Evolutionary conservation across 202 grass and related monocot genomes (phyloP), one percentile per base, ranked within the genome.

Genomic region (Zizania palustris): DNA sequence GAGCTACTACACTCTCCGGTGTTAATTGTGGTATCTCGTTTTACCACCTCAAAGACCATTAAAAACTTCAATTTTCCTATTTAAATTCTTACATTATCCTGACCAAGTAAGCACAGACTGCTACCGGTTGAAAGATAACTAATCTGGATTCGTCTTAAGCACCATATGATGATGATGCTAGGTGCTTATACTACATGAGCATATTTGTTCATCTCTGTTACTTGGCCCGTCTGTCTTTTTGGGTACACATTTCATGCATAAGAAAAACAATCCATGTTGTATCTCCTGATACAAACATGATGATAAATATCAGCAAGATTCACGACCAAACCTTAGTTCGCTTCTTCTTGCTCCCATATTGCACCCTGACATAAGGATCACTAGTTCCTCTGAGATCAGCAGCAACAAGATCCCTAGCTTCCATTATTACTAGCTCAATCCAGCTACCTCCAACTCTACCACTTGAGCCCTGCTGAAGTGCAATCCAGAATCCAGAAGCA

Each of bases 321-420:
- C 2, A 60, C 63, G 37, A 63, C 37, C 71, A 13, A 38, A 93
- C 96, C 92, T 99, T 99, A 11, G 96, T 99, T 71, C 85, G 89
- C 81, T 89, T 93, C 83, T 96, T 99, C 4, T 78, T 89, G 56
- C 86, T 99, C 74, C 96, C 96, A 74, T 96, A 96, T n/a, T 93
- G 92, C 45, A 93, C 83, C 86, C 90, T 90, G 40, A 99, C 90
- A 82, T 87, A 99, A 43, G 96, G 96, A 85, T 99, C 96, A 65
- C 96, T 99, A 28, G 96, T 99, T 63, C 96, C 96, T 74, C 96
- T 88, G 69, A 96, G 84, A 99, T 99, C 96, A 14, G 96, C 96
- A 58, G 89, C 92, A 85, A 99, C 64, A 75, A 99, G 90, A 84
- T 99, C 96, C 49, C 71, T 93, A 49, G 89, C 96, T 87, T 96